phyloP scores from a whole-genome alignment of 176 grass and related monocot genomes.

The Alopecurus myosuroides region DNA sequence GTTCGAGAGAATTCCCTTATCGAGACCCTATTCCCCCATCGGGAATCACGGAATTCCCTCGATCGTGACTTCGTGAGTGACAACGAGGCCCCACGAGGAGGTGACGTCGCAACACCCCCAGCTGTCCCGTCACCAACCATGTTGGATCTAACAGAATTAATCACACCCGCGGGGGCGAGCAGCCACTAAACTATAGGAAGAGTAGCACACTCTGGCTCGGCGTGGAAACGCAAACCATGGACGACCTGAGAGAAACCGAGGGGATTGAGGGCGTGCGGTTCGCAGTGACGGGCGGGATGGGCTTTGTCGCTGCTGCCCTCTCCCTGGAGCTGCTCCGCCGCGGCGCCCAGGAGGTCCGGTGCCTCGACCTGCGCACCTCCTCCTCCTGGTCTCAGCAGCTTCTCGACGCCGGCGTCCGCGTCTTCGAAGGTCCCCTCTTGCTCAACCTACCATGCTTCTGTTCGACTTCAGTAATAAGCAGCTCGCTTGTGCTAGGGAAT shows the following conservation, averaged over 20 bases:
- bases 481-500: too few species aligned
- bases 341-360: slow-evolving; percentile 49
- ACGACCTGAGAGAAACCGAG: slow-evolving; percentile 61
- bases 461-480: neutral
- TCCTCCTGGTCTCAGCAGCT: slow-evolving; percentile 20
- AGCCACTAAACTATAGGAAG: too few species aligned
- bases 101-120: too few species aligned
- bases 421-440: slow-evolving; percentile 43
- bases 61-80: too few species aligned
- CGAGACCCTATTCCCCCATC: too few species aligned
- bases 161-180: too few species aligned
- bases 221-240: slow-evolving; percentile 9
- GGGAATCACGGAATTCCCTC: too few species aligned
- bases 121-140: too few species aligned
- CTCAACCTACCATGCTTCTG: neutral
- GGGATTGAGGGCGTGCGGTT: slow-evolving; percentile 63
- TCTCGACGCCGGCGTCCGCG: slow-evolving; percentile 42
- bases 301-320: slow-evolving; percentile 61
- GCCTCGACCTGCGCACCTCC: neutral
- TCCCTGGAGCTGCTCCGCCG: slow-evolving; percentile 64
- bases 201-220: too few species aligned
- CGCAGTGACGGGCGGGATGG: slow-evolving; percentile 67
- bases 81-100: too few species aligned
- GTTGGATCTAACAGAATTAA: too few species aligned
- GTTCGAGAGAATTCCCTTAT: too few species aligned